Evolutionary conservation across 2,329 filamentous ascomycete genomes (phyloP).

Genomic region (Sporothrix globosa): DNA sequence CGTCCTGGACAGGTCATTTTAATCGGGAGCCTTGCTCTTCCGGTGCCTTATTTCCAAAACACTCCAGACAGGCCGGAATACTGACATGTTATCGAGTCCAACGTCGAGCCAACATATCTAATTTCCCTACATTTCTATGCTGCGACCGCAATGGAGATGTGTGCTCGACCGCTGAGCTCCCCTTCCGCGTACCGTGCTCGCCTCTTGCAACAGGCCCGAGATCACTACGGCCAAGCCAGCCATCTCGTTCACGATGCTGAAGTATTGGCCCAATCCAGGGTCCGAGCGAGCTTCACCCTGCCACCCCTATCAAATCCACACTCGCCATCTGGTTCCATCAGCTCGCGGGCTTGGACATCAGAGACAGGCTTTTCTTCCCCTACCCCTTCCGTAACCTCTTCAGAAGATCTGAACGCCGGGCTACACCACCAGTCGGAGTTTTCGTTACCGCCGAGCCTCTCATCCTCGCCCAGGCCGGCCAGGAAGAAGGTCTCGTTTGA

Average conservation of each 20-base stretch:
- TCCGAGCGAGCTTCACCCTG: slow-evolving; percentile 45
- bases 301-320: slow-evolving; percentile 48
- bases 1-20: not conserved
- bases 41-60: not conserved
- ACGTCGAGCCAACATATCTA: slow-evolving; percentile 57
- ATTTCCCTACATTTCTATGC: slow-evolving; percentile 65
- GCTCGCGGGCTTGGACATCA: slow-evolving; percentile 49
- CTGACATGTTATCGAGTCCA: slow-evolving; percentile 23
- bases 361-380: slow-evolving; percentile 54
- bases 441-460: slow-evolving; percentile 17
- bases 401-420: slow-evolving; percentile 43
- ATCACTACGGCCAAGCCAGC: slow-evolving; percentile 56
- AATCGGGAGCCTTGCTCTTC: not conserved
- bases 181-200: slow-evolving; percentile 52
- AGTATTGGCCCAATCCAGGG: slow-evolving; percentile 44
- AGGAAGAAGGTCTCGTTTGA: slow-evolving; percentile 54
- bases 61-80: not conserved
- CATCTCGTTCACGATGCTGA: slow-evolving; percentile 54
- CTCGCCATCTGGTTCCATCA: slow-evolving; percentile 53
- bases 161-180: slow-evolving; percentile 53
- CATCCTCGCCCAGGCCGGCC: slow-evolving; percentile 35
- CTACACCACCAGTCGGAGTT: slow-evolving; percentile 29
- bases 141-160: slow-evolving; percentile 62
- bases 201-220: slow-evolving; percentile 56
- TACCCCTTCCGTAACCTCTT: slow-evolving; percentile 49